Evolutionary conservation across 306 rosid species (phyloP).

Genomic region (Dalbergia cochinchinensis): DNA sequence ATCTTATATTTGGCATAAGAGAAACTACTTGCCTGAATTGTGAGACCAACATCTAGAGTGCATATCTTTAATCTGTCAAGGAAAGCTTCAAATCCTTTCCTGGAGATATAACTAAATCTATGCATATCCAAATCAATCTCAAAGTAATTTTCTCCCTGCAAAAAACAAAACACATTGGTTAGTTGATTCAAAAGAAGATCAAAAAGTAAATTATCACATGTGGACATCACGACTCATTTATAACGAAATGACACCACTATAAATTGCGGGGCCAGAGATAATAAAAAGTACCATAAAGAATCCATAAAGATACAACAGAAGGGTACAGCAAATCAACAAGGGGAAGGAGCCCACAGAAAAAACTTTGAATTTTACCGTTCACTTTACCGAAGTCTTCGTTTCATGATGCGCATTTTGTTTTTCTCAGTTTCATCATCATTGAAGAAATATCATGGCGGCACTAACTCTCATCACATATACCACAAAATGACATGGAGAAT

Average conservation of each 20-base stretch:
- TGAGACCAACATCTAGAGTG: conserved; percentile 89
- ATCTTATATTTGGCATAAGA: conserved; percentile 2
- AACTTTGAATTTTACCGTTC: conserved; percentile 29
- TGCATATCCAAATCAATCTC: conserved; percentile 99
- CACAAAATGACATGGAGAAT: conserved; percentile 30
- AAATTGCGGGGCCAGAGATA: conserved; percentile 44
- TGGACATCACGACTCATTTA: conserved; percentile 40
- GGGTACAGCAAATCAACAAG: conserved; percentile 37
- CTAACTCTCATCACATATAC: conserved; percentile 17
- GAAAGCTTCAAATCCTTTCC: conserved; percentile 97
- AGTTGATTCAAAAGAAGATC: conserved; percentile 26
- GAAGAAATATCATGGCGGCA: conserved; percentile 21
- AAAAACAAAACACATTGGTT: conserved; percentile 11
- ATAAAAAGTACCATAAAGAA: conserved; percentile 33
- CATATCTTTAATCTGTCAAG: conserved; percentile 83
- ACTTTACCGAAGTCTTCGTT: conserved; percentile 34
- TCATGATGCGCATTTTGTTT: conserved; percentile 26
- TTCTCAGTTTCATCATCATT: conserved; percentile 12
- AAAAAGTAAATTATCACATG: conserved; percentile 27
- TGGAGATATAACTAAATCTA: conserved; percentile 93
- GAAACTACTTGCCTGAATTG: conserved; percentile 81
- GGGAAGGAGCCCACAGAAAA: conserved; percentile 46
- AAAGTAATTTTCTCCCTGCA: conserved; percentile 90
- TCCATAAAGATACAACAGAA: conserved; percentile 45
- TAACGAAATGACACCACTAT: conserved; percentile 53